Evolutionary conservation across 1,139 yeast genomes (phyloP), one percentile per base, ranked within the genome.

Genomic region (Debaryomycetaceae sp.): DNA sequence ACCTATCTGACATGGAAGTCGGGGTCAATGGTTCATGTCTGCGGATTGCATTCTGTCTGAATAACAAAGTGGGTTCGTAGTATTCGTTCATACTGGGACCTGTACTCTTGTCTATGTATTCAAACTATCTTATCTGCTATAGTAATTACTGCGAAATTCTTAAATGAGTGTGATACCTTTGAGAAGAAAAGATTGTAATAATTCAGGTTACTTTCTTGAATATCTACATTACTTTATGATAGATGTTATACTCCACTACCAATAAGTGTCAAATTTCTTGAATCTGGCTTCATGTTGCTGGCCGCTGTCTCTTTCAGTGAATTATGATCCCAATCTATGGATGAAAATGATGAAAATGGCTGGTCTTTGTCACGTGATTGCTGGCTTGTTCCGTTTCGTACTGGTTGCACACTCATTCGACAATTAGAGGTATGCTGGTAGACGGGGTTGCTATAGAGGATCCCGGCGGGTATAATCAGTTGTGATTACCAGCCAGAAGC

Each of bases 41-140:
- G 48, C 69, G 61, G 20, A 73, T 66, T n/a, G 79, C 79, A 52
- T 74, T 74, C 48, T 71, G 69, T 49, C 79, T 65, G 50, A 74
- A 73, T 42, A 74, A 63, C 43, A 69, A 55, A 4, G 75, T 70
- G 24, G 79, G 78, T 51, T 72, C 71, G 60, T 74, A 74, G 52
- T 57, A 72, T 30, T 66, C 70, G 6, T 62, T 45, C 74, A 68
- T 69, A 23, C 23, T 42, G 33, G 24, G 13, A n/a, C 24, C 24
- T 14, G 13, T 20, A 38, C 42, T 17, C 37, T n/a, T 22, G 2
- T 9, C 22, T 9, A 17, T 20, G 22, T 14, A 5, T 36, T n/a
- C 17, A 13, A 6, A 13, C 24, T 36, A 6, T 22, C 38, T 14
- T 36, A 17, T 36, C 38, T 36, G n/a, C n/a, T 36, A 24, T 27